Base-by-base conservation (phyloP, 1,284 basidiomycete genomes). In the Stygiomarasmius scandens region DNA sequence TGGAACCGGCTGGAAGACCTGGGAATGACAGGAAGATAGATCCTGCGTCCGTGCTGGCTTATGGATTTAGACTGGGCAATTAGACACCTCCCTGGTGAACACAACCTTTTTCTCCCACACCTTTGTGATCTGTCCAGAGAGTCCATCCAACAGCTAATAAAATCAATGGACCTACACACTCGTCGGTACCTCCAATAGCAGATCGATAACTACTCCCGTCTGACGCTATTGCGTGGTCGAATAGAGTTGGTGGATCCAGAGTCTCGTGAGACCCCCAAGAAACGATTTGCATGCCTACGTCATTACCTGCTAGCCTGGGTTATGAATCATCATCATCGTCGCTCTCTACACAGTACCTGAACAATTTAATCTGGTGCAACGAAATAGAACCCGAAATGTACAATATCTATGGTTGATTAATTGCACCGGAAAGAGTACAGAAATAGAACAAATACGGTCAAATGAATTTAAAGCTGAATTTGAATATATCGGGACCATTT, bases 1-100 rank as follows among this genome's bases (percentile, higher is more conserved):
- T 70, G 69, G 69, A 16, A 56, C 1, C 68, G 67, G 6, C 16
- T 45, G 8, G n/a, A 23, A 19, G 43, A 46, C 1, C 12, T 41
- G 32, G 66, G 68, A 11, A 54, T 56, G 12, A 10, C 34, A 0
- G 67, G 68, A 0, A 63, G 62, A 0, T 12, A 20, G 2, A 6
- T 3, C 3, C 23, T 23, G 9, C 11, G 22, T 8, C 5, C 14
- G 0, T 52, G 38, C 11, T 56, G 55, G 55, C 16, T 56, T 2
- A 29, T 19, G 16, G 55, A 56, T 23, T 22, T 56, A 0, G 49
- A 56, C 20, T 32, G 49, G 12, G 49, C 25, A 34, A 29, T 57
- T 9, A 10, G 16, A 6, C 6, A 45, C 12, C 41, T 52, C 8
- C 55, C 55, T 32, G 52, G 22, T 2, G 11, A 5, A 12, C 23